phyloP scores from a whole-genome alignment of 1,284 basidiomycete genomes.

The Cutaneotrichosporon curvatum region DNA sequence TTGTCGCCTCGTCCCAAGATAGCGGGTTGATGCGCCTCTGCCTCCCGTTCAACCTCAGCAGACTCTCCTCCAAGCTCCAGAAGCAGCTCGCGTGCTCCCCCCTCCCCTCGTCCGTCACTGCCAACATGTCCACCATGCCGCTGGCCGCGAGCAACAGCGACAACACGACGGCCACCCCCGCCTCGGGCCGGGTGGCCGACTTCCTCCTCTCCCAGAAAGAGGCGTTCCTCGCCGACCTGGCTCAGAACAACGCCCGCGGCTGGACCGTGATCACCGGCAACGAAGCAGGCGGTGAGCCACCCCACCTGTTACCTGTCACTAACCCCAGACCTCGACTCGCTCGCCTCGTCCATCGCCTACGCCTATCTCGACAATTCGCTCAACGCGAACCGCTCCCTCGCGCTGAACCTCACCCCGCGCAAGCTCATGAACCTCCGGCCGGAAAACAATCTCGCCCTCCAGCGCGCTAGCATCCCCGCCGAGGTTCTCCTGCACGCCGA shows the following conservation, averaged over 20 bases:
- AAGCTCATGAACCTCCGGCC: constrained; percentile 69
- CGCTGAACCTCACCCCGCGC: constrained; percentile 65
- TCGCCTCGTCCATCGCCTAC: constrained; percentile 74
- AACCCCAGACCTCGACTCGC: constrained; percentile 70
- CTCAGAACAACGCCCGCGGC: constrained; percentile 48
- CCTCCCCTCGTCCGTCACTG: constrained; percentile 1
- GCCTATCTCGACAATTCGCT: constrained; percentile 61
- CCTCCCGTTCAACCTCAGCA: constrained; percentile 28
- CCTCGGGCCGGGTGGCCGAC: constrained; percentile 28
- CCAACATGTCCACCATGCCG: constrained; percentile 2
- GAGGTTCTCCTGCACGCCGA: constrained; percentile 48
- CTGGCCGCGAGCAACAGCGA: background rate
- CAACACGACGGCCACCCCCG: background rate
- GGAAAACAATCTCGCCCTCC: constrained; percentile 75
- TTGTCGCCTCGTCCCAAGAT: constrained; percentile 1
- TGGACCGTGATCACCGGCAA: constrained; percentile 87
- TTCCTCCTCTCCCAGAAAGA: constrained; percentile 48
- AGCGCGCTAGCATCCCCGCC: constrained; percentile 58
- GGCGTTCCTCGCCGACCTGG: constrained; percentile 50
- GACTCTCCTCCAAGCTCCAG: constrained; percentile 26
- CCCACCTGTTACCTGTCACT: background rate
- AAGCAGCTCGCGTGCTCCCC: constrained; percentile 17
- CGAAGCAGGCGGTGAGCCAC: constrained; percentile 71
- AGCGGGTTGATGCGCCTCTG: constrained; percentile 32
- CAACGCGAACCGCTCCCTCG: constrained; percentile 54